phyloP scores from a whole-genome alignment of 2,329 filamentous ascomycete genomes.

The Ascocoryne sarcoides region DNA sequence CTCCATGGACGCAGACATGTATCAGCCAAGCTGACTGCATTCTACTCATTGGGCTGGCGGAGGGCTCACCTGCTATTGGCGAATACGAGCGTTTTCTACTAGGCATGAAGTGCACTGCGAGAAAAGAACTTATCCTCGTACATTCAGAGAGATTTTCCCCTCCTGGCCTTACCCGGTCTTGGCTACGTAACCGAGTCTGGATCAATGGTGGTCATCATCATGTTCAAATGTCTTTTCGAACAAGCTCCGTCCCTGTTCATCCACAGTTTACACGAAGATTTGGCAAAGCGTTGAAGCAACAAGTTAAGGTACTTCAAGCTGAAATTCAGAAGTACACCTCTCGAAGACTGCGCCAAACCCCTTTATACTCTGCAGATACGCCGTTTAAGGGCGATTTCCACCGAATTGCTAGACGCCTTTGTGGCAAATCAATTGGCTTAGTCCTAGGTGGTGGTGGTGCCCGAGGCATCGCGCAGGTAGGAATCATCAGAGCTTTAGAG shows the following conservation, averaged over 20 bases:
- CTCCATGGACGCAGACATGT: conserved; percentile 97
- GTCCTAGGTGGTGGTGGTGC: conserved; percentile 93
- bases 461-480: conserved; percentile 83
- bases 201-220: conserved; percentile 98
- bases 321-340: conserved; percentile 99
- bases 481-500: conserved; percentile 89
- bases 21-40: conserved; percentile 97
- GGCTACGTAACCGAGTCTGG: conserved; percentile 91
- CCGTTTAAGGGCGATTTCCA: conserved; percentile 97
- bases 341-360: conserved; percentile 76
- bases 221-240: conserved; percentile 86
- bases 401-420: conserved; percentile 77
- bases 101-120: conserved; percentile 92
- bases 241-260: conserved; percentile 67
- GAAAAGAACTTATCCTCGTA: conserved; percentile 83
- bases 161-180: conserved; percentile 76
- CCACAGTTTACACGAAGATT: conserved; percentile 68
- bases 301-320: conserved; percentile 89
- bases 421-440: conserved; percentile 87
- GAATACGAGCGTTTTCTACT: conserved; percentile 96
- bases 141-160: conserved; percentile 83
- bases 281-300: conserved; percentile 78
- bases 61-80: conserved; percentile 81
- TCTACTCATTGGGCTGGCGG: conserved; percentile 80
- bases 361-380: conserved; percentile 83